Percentiles rank a stretch among this genome's conserved stretches.
Evolutionary conservation across 129 eudicot species (phyloP).

Genomic region (Erigeron canadensis): DNA sequence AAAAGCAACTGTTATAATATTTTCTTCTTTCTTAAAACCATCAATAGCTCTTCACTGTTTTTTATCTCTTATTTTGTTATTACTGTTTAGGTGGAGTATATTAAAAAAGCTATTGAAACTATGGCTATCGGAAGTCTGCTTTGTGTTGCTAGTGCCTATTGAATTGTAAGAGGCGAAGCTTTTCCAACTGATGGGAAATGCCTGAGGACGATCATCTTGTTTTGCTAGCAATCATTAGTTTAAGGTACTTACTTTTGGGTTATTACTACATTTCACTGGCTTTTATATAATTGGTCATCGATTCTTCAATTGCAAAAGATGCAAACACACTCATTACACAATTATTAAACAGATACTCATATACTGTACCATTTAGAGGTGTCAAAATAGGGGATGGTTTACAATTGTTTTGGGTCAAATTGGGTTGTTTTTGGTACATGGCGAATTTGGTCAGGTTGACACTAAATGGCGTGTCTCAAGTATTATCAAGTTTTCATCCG

Average conservation of each 20-base stretch:
- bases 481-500: no score
- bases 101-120: conserved; percentile 60
- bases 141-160: conserved; percentile 87
- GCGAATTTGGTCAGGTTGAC: no score
- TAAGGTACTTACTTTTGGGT: conserved; percentile 47
- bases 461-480: no score
- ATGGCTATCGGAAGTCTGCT: conserved; percentile 90
- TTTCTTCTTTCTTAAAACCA: not conserved
- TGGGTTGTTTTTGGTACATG: no score
- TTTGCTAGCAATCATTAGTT: conserved; percentile 80
- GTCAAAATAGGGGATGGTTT: no score
- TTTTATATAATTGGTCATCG: not conserved
- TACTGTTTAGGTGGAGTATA: conserved; percentile 47
- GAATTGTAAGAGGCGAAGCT: conserved; percentile 39
- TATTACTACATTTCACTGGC: not conserved
- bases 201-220: conserved; percentile 83
- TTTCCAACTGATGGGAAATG: conserved; percentile 71
- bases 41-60: not conserved
- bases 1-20: conserved; percentile 4
- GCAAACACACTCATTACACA: no score
- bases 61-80: not conserved
- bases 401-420: no score
- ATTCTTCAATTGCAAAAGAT: not conserved
- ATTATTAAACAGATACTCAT: no score
- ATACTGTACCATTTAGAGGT: no score